Percentiles rank a stretch among this genome's conserved stretches.
phyloP scores from a whole-genome alignment of 1,284 basidiomycete species.

The Ceratobasidium theobromae region DNA sequence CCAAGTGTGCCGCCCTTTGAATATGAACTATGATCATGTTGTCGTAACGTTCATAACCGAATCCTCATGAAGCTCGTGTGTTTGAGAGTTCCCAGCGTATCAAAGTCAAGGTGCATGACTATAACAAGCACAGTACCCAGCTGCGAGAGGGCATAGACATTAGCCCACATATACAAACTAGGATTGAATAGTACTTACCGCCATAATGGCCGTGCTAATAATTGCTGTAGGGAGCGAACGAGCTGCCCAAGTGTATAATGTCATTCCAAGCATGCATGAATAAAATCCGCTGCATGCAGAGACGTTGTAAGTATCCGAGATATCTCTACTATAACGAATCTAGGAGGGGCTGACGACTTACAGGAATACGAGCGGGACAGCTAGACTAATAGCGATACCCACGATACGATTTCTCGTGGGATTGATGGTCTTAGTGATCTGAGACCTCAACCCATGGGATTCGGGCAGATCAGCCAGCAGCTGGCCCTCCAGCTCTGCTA shows the following conservation, averaged over 20 bases:
- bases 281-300: slow-evolving; percentile 8
- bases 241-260: slow-evolving; percentile 16
- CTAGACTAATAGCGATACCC: background rate
- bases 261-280: slow-evolving; percentile 6
- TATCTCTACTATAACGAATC: too few species aligned
- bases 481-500: too few species aligned
- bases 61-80: slow-evolving; percentile 8
- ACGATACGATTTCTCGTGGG: background rate
- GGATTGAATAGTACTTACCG: background rate
- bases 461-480: too few species aligned
- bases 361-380: background rate
- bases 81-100: slow-evolving; percentile 14
- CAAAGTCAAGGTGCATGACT: slow-evolving; percentile 14
- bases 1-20: too few species aligned
- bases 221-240: slow-evolving; percentile 7
- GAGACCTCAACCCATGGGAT: too few species aligned
- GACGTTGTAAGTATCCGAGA: background rate
- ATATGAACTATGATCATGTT: background rate
- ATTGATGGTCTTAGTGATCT: too few species aligned
- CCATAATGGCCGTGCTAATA: slow-evolving; percentile 1
- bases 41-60: background rate
- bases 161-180: background rate
- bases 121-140: background rate
- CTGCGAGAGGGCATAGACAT: background rate
- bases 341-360: background rate